Percentiles rank a stretch among this genome's conserved stretches.
Conservation (phyloP, 2,329 filamentous ascomycete genomes). For the Didymella exigua region DNA sequence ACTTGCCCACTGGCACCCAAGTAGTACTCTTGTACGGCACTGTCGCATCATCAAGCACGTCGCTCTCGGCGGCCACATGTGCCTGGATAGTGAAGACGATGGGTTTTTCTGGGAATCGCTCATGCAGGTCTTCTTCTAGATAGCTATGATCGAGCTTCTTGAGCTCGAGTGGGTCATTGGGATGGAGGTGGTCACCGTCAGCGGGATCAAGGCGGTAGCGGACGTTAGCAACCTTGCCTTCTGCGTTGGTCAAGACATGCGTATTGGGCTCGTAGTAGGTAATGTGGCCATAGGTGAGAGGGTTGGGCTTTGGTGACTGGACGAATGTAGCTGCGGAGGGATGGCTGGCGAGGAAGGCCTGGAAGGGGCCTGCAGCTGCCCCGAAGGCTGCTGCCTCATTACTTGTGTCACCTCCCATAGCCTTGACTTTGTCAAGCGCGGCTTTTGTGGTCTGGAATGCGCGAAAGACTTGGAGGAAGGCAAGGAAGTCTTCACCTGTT, state of each 20-base stretch:
- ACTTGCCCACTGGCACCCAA: conserved; percentile 8
- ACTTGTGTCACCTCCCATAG: conserved; percentile 1
- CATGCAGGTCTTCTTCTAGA: conserved; percentile 8
- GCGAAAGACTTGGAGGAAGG: conserved; percentile 16
- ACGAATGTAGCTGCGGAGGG: conserved; percentile 80
- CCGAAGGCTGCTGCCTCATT: conserved; percentile 7
- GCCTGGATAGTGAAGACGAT: conserved; percentile 16
- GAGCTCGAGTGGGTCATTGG: conserved; percentile 1
- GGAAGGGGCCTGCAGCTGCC: conserved; percentile 73
- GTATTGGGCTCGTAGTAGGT: conserved; percentile 20
- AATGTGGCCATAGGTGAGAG: conserved; percentile 73
- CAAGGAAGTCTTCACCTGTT: conserved; percentile 14
- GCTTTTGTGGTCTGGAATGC: conserved; percentile 12
- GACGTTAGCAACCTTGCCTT: conserved; percentile 5
- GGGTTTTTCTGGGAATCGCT: conserved; percentile 10
- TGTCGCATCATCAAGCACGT: conserved; percentile 15
- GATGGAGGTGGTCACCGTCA: conserved; percentile 13
- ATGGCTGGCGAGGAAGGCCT: conserved; percentile 90
- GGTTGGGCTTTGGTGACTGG: conserved; percentile 88
- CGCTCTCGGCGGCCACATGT: conserved; percentile 9
- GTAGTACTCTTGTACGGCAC: conserved; percentile 14
- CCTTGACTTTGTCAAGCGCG: conserved; percentile 7
- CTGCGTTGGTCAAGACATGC: conserved; percentile 11
- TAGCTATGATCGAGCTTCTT: conserved; percentile 7
- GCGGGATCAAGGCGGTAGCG: conserved; percentile 16